phyloP scores from a whole-genome alignment of 1,139 yeast species.

The Sugiyamaella pinicola region DNA sequence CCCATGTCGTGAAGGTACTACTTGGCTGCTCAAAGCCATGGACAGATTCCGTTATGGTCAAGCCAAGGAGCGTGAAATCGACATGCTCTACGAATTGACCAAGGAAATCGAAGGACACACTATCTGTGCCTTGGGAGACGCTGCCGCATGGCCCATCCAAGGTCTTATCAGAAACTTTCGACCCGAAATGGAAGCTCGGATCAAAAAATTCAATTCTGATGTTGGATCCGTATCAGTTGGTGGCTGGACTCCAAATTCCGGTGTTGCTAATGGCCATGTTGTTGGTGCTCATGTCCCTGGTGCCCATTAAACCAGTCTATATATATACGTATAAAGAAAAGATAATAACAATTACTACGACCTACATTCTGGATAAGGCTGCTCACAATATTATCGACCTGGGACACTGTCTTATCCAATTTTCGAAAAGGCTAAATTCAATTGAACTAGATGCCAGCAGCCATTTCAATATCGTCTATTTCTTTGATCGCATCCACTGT shows the following conservation, averaged over 20 bases:
- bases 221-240: slow-evolving; percentile 59
- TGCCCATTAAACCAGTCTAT: slow-evolving; percentile 24
- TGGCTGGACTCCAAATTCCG: slow-evolving; percentile 74
- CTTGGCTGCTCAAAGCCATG: slow-evolving; percentile 83
- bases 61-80: slow-evolving; percentile 78
- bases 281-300: slow-evolving; percentile 56
- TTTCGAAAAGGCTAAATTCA: too few species aligned
- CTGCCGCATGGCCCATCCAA: slow-evolving; percentile 92
- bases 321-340: slow-evolving; percentile 8
- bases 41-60: slow-evolving; percentile 76
- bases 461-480: slow-evolving; percentile 66
- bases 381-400: too few species aligned
- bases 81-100: slow-evolving; percentile 76
- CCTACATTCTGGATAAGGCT: too few species aligned
- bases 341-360: too few species aligned
- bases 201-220: slow-evolving; percentile 52
- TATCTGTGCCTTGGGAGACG: slow-evolving; percentile 88
- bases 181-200: slow-evolving; percentile 76
- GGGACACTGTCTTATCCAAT: neutral
- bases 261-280: slow-evolving; percentile 64
- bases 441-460: slow-evolving; percentile 8
- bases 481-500: slow-evolving; percentile 87
- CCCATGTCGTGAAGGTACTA: slow-evolving; percentile 95
- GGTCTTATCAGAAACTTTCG: slow-evolving; percentile 82
- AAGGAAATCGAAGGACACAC: slow-evolving; percentile 89